Evolutionary conservation across 345 rosid species (phyloP), one percentile per base, ranked within the genome.

Genomic region (Corchorus olitorius): DNA sequence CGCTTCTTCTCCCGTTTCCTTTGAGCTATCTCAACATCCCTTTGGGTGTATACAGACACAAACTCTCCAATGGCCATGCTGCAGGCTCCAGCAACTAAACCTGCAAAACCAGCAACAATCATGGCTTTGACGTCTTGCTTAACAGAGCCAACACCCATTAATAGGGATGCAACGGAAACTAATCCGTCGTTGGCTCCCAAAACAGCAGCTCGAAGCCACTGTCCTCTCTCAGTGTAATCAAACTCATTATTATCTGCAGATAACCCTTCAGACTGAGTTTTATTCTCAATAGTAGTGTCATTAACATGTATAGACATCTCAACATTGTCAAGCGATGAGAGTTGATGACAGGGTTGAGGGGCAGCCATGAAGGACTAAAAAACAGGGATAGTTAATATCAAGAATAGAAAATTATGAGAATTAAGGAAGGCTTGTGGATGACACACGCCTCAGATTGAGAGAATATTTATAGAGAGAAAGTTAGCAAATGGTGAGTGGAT

Each of bases 61-160:
- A 89, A 88, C 85, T 93, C 97, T 61, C 98, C 98, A 1, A 89
- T 90, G 16, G 93, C 98, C 98, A 93, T 93, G 81, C 97, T 89
- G 41, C 92, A 88, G 6, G 97, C 97, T 10, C 94, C 97, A 0
- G 91, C 97, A 0, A 93, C 76, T 53, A 93, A 78, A 4, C 98
- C 97, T 0, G 98, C 97, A 33, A 93, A 83, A 35, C 98, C 98
- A 2, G 85, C 84, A 5, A 93, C 82, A 62, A 87, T 66, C 97
- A 93, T 89, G 76, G 91, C 80, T 74, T 84, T 90, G 17, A 86
- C 73, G 72, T 93, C 97, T 77, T 79, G 72, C 37, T 88, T 85
- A 70, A 93, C 88, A 3, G 95, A 89, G 14, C 92, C 91, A 15
- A 93, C 84, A 35, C 97, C 97, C 90, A 91, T 88, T 94, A 93